These are phyloP conservation scores for Wickerhamomyces mucosus DNA, from an alignment of 805 yeast species.

Conservation along the genomic window DNA sequence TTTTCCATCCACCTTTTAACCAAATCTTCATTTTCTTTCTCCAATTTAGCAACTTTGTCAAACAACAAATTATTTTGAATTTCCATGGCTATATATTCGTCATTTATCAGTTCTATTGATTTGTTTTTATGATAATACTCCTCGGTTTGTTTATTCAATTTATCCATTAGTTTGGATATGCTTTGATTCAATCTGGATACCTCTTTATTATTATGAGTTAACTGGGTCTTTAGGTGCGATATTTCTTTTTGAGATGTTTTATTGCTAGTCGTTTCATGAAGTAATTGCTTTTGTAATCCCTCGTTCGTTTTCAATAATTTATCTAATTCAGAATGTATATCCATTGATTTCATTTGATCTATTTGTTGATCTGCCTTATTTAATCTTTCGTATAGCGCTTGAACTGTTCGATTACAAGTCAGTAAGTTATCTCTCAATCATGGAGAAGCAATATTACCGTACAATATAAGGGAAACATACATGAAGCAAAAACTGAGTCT, in stretches of 20 bases:
- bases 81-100: constrained; percentile 52
- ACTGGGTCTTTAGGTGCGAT: constrained; percentile 14
- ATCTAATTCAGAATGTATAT: too few relatives aligned
- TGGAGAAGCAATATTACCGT: too few relatives aligned
- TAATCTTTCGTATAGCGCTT: too few relatives aligned
- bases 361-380: too few relatives aligned
- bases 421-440: too few relatives aligned
- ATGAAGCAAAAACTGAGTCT: not conserved
- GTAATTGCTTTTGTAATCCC: not conserved
- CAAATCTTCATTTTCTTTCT: constrained; percentile 39
- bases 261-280: too few relatives aligned
- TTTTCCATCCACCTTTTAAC: constrained; percentile 52
- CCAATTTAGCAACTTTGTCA: constrained; percentile 26
- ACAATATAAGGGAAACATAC: not conserved
- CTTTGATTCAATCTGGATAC: constrained; percentile 19
- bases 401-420: too few relatives aligned
- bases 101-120: constrained; percentile 51
- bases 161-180: constrained; percentile 19
- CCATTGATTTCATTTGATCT: too few relatives aligned
- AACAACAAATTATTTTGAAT: constrained; percentile 40
- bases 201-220: constrained; percentile 16
- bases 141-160: constrained; percentile 18
- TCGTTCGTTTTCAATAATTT: constrained; percentile 3
- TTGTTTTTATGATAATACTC: constrained; percentile 36
- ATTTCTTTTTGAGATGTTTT: constrained; percentile 3